Conservation (phyloP, 2,329 filamentous ascomycete species). For the Grosmannia huntii region DNA sequence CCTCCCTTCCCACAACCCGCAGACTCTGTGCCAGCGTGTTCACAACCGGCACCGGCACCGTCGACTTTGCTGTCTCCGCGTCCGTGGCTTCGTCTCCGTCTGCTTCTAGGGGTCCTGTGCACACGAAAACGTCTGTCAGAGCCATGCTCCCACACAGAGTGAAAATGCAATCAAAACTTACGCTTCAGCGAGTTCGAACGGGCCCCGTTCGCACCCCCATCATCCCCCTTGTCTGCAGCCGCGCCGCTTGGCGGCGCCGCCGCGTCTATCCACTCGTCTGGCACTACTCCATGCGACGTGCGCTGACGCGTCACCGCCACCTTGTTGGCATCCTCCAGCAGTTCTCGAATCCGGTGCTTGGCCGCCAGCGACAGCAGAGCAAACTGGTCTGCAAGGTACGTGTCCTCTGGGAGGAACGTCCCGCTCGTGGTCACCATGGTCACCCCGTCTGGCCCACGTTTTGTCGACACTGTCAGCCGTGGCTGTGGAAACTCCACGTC, state of each 20-base stretch:
- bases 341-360: conserved; percentile 61
- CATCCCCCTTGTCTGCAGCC: conserved; percentile 20
- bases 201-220: conserved; percentile 38
- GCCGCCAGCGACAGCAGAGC: conserved; percentile 72
- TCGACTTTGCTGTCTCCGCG: conserved; percentile 21
- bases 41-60: conserved; percentile 26
- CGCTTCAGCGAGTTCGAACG: conserved; percentile 46
- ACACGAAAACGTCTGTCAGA: not conserved
- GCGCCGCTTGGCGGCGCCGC: conserved; percentile 35
- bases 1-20: conserved; percentile 49
- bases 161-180: conserved; percentile 24
- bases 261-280: conserved; percentile 61
- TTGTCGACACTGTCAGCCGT: conserved; percentile 39
- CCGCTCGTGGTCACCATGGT: conserved; percentile 50
- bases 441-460: conserved; percentile 46
- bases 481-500: conserved; percentile 37
- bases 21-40: conserved; percentile 34
- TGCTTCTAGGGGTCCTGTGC: conserved; percentile 28
- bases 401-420: conserved; percentile 61
- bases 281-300: conserved; percentile 68
- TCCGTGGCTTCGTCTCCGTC: conserved; percentile 25
- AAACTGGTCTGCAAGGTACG: conserved; percentile 68
- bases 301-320: conserved; percentile 60
- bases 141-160: conserved; percentile 5
- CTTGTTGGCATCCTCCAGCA: conserved; percentile 65